Percentiles rank a stretch among this genome's conserved stretches.
Evolutionary conservation across 768 basidiomycete genomes (phyloP).

Genomic region (Astraeus odoratus): DNA sequence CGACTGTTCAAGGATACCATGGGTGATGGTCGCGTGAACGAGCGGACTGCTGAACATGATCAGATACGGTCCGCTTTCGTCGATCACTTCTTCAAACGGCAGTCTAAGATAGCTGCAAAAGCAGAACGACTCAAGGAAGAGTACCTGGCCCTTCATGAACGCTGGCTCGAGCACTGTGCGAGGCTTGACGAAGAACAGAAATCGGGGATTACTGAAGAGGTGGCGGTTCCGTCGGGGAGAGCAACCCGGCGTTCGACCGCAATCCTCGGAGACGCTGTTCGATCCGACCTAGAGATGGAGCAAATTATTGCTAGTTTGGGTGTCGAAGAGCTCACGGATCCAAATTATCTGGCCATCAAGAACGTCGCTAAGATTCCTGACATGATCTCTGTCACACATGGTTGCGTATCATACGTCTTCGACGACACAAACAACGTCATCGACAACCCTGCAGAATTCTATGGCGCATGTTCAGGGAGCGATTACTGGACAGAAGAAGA

Average conservation of each 20-base stretch:
- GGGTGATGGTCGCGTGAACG: constrained; percentile 28
- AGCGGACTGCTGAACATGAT: constrained; percentile 31
- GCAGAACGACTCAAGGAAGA: constrained; percentile 49
- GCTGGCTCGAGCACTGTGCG: constrained; percentile 68
- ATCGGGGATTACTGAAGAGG: constrained; percentile 30
- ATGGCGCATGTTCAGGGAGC: constrained; percentile 62
- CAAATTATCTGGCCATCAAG: constrained; percentile 74
- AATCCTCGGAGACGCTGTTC: constrained; percentile 76
- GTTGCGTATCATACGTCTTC: constrained; percentile 55
- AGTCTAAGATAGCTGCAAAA: constrained; percentile 47
- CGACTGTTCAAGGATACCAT: constrained; percentile 44
- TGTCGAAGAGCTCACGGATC: constrained; percentile 89
- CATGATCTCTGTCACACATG: constrained; percentile 69
- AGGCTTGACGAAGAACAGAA: constrained; percentile 50
- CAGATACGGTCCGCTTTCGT: constrained; percentile 43
- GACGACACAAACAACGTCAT: constrained; percentile 86
- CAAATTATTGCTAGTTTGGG: constrained; percentile 94
- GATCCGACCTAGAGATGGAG: constrained; percentile 95
- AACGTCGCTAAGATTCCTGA: constrained; percentile 89
- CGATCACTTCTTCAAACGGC: constrained; percentile 48
- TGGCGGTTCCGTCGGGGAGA: constrained; percentile 36
- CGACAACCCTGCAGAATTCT: constrained; percentile 71
- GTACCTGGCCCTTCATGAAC: constrained; percentile 61
- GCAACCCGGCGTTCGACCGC: constrained; percentile 72
- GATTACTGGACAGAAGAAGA: constrained; percentile 88